These are phyloP conservation scores for Cynanchum wilfordii DNA, from an alignment of 257 asterid species.

Conservation along the genomic window DNA sequence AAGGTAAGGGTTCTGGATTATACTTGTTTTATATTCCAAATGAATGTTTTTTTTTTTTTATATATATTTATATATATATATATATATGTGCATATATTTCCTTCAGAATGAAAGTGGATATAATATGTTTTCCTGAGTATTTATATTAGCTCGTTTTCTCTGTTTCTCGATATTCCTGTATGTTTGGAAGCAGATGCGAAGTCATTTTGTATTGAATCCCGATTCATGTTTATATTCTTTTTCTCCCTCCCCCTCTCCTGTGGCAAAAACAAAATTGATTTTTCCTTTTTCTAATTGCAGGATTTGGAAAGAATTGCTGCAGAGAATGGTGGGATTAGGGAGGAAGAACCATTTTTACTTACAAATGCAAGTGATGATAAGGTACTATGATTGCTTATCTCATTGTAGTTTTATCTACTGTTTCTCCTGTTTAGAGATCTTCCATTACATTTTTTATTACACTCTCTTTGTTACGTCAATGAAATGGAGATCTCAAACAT, in stretches of 20 bases:
- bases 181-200: not conserved
- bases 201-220: not conserved
- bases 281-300: slow-evolving; percentile 29
- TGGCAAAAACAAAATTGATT: not conserved
- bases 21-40: not conserved
- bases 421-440: too few species aligned
- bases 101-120: too few species aligned
- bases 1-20: slow-evolving; percentile 46
- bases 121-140: not conserved
- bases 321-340: slow-evolving; percentile 63
- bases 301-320: slow-evolving; percentile 72
- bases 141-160: not conserved
- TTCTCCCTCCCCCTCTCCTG: not conserved
- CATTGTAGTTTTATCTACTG: not conserved
- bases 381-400: slow-evolving; percentile 26
- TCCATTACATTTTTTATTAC: too few species aligned
- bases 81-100: too few species aligned
- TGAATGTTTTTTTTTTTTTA: too few species aligned
- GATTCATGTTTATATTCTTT: not conserved
- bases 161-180: not conserved
- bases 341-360: slow-evolving; percentile 80
- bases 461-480: too few species aligned
- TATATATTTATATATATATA: too few species aligned
- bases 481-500: too few species aligned
- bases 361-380: slow-evolving; percentile 40